Percentiles rank a stretch among this genome's conserved stretches.
These are phyloP conservation scores for Trichoderma cornu-damae DNA, from an alignment of 2,329 filamentous ascomycete species.

Conservation along the genomic window DNA sequence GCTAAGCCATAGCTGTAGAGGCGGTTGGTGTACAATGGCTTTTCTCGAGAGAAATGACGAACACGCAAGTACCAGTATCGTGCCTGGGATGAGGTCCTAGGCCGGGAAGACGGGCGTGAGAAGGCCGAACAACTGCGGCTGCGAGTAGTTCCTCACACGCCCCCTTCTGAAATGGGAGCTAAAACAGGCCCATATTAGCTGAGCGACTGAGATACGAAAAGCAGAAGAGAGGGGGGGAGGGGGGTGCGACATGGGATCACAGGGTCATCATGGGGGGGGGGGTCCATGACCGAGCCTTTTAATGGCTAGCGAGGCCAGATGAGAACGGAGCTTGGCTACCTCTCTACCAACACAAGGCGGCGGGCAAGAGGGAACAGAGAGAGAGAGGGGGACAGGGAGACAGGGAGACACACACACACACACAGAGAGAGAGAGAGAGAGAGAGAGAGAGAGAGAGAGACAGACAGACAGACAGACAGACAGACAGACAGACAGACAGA, in stretches of 20 bases:
- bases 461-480: too few species aligned
- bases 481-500: too few species aligned
- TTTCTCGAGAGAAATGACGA: background rate
- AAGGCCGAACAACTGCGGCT: background rate
- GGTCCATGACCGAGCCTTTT: background rate
- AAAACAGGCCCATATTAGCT: slow-evolving; percentile 11
- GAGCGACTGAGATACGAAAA: slow-evolving; percentile 4
- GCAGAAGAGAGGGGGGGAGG: background rate
- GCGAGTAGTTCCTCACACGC: background rate
- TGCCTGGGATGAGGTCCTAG: background rate
- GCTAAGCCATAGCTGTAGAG: background rate
- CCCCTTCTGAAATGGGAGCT: slow-evolving; percentile 4
- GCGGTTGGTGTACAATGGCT: background rate
- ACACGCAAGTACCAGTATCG: background rate
- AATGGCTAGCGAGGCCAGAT: background rate
- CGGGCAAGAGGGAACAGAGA: background rate
- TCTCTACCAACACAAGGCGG: background rate
- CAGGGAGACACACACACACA: too few species aligned
- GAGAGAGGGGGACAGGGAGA: too few species aligned
- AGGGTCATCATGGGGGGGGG: background rate
- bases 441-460: too few species aligned
- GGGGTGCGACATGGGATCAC: background rate
- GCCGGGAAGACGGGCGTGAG: background rate
- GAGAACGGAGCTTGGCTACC: background rate
- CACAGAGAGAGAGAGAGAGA: too few species aligned